These are phyloP conservation scores for Termitomyces eurrhizus DNA, from an alignment of 768 basidiomycete species.

Conservation along the genomic window DNA sequence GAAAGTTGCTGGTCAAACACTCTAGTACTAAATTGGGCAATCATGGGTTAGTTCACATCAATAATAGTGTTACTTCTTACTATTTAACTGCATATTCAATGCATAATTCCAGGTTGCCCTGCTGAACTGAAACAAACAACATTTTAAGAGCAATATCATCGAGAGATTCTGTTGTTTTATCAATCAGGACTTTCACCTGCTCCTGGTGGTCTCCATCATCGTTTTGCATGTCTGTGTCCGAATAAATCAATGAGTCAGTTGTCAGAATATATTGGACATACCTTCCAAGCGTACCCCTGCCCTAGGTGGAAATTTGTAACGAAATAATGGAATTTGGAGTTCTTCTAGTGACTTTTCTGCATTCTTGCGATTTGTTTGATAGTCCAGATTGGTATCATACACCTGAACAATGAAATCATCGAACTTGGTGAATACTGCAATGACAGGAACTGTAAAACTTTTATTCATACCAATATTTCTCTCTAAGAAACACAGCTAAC, in stretches of 20 bases:
- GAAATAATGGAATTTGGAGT: background rate
- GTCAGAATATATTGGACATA: background rate
- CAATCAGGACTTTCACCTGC: background rate
- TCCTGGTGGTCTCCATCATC: background rate
- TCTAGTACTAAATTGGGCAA: background rate
- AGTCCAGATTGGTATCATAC: background rate
- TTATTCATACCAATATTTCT: background rate
- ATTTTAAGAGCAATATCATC: background rate
- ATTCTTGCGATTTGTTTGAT: background rate
- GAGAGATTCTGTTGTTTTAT: background rate
- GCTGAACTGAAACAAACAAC: background rate
- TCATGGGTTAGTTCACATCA: background rate
- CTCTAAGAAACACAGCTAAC: background rate
- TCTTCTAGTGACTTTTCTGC: background rate
- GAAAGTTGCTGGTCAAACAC: background rate
- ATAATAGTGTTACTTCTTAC: background rate
- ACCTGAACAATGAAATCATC: conserved; percentile 1
- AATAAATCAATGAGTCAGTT: background rate
- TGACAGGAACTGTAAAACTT: background rate
- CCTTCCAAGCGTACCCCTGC: background rate
- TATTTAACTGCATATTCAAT: conserved; percentile 1
- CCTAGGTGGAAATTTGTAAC: background rate
- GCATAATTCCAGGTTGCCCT: background rate
- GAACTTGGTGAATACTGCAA: conserved; percentile 3
- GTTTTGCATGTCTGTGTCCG: background rate